A percentile compares a stretch with the other conserved stretches of the same genome.
These are phyloP conservation scores for Penicillium angulare DNA, from an alignment of 495 filamentous ascomycete genomes.

Conservation along the genomic window DNA sequence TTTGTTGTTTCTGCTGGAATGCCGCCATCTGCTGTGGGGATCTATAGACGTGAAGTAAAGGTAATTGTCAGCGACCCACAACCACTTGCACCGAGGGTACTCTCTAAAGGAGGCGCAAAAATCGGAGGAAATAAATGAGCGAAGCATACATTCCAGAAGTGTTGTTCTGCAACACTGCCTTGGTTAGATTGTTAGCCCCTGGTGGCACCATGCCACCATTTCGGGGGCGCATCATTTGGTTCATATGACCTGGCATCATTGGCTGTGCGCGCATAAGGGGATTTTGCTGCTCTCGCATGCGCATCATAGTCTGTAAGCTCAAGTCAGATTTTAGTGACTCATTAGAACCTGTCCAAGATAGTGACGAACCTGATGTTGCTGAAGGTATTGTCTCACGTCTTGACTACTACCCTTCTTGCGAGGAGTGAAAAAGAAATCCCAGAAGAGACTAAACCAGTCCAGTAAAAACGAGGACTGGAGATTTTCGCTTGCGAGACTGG, in stretches of 20 bases:
- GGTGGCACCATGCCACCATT: constrained; percentile 45
- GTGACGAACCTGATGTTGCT: constrained; percentile 73
- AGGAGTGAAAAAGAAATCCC: constrained; percentile 86
- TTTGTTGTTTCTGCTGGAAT: constrained; percentile 66
- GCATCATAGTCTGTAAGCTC: constrained; percentile 37
- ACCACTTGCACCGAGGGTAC: neutral
- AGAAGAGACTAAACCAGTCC: constrained; percentile 96
- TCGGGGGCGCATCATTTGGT: constrained; percentile 49
- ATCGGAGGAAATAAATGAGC: neutral
- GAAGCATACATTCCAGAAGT: constrained; percentile 42
- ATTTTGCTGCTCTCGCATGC: constrained; percentile 57
- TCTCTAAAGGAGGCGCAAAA: neutral
- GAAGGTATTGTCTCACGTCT: constrained; percentile 66
- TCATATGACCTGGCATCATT: constrained; percentile 65
- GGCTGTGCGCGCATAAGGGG: constrained; percentile 69
- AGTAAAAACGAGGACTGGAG: constrained; percentile 76
- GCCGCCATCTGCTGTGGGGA: constrained; percentile 50
- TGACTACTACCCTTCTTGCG: constrained; percentile 57
- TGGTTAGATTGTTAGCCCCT: constrained; percentile 57
- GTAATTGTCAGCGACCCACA: neutral
- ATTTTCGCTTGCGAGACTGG: constrained; percentile 60
- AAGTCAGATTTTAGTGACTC: constrained; percentile 15
- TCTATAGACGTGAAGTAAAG: constrained; percentile 15
- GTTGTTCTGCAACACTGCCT: constrained; percentile 77
- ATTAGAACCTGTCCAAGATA: neutral